Percentiles rank a stretch among this genome's conserved stretches.
Evolutionary conservation across 2,329 filamentous ascomycete genomes (phyloP).

Genomic region (Xylariomycetidae sp.): DNA sequence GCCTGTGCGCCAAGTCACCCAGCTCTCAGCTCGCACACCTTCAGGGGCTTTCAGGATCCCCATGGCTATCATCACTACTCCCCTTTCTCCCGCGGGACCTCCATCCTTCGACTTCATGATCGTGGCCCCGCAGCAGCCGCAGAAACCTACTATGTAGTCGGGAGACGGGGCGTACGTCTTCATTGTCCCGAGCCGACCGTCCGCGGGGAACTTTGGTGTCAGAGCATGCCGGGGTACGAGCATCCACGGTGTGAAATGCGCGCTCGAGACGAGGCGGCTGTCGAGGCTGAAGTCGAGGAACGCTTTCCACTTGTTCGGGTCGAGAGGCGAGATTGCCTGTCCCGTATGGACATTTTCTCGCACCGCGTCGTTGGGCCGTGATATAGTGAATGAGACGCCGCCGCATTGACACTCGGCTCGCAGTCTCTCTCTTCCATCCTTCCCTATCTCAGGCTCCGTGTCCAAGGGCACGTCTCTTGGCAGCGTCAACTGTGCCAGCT

Average conservation of each 20-base stretch:
- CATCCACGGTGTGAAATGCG: conserved; percentile 38
- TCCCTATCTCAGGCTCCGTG: conserved; percentile 26
- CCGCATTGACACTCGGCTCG: conserved; percentile 42
- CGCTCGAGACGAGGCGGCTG: conserved; percentile 38
- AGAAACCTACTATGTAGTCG: conserved; percentile 38
- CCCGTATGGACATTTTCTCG: conserved; percentile 25
- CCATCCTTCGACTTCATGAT: conserved; percentile 26
- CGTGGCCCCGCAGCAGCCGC: conserved; percentile 41
- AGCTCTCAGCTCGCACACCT: conserved; percentile 38
- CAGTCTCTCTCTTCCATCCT: conserved; percentile 34
- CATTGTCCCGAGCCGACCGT: conserved; percentile 38
- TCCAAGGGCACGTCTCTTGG: conserved; percentile 21
- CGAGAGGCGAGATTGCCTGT: conserved; percentile 30
- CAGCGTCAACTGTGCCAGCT: conserved; percentile 19
- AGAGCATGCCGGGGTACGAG: conserved; percentile 34
- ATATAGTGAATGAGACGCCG: conserved; percentile 42
- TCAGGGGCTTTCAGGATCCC: conserved; percentile 41
- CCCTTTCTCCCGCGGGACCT: conserved; percentile 23
- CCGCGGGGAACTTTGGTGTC: conserved; percentile 31
- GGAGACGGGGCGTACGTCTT: conserved; percentile 37
- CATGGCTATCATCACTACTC: conserved; percentile 37
- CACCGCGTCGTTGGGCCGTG: conserved; percentile 31
- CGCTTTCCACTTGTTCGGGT: conserved; percentile 38
- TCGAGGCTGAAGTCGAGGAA: conserved; percentile 38
- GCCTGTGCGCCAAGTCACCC: conserved; percentile 41